Percentiles rank a stretch among this genome's conserved stretches.
These are phyloP conservation scores for Candida pseudoglaebosa DNA, from an alignment of 805 yeast genomes.

Conservation along the genomic window DNA sequence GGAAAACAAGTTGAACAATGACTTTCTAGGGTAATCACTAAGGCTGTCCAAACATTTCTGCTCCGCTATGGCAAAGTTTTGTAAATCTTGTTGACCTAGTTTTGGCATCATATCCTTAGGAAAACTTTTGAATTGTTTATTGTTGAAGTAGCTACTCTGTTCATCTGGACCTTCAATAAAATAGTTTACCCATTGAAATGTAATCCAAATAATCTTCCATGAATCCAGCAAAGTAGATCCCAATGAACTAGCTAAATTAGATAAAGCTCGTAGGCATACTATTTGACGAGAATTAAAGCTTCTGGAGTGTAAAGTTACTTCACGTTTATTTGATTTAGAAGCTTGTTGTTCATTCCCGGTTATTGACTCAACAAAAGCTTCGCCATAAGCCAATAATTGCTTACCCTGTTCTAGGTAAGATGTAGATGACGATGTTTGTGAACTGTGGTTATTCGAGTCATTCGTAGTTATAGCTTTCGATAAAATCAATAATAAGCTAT, in stretches of 20 bases:
- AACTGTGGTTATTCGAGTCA: conserved; percentile 2
- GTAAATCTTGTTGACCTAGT: conserved; percentile 43
- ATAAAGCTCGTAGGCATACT: conserved; percentile 71
- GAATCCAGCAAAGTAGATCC: conserved; percentile 66
- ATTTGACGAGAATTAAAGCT: conserved; percentile 63
- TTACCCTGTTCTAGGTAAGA: conserved; percentile 22
- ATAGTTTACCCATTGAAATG: conserved; percentile 78
- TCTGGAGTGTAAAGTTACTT: conserved; percentile 9
- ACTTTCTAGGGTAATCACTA: conserved; percentile 43
- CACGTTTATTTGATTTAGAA: conserved; percentile 4
- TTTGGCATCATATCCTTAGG: conserved; percentile 23
- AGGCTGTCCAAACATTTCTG: conserved; percentile 64
- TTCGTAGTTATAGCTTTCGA: conserved; percentile 20
- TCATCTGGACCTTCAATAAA: conserved; percentile 56
- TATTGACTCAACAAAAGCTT: conserved; percentile 48
- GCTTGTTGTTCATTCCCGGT: conserved; percentile 37
- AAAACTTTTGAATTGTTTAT: conserved; percentile 17
- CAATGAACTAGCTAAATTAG: conserved; percentile 74
- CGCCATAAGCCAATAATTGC: conserved; percentile 44
- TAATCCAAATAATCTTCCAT: conserved; percentile 59
- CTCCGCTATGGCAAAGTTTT: conserved; percentile 52
- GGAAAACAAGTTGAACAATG: conserved; percentile 46
- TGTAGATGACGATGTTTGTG: not conserved
- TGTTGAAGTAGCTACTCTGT: conserved; percentile 28
- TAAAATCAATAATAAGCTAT: conserved; percentile 37